A percentile compares a stretch with the other conserved stretches of the same genome.
Conservation (phyloP, 2,329 filamentous ascomycete species). For the Fusarium sp. region DNA sequence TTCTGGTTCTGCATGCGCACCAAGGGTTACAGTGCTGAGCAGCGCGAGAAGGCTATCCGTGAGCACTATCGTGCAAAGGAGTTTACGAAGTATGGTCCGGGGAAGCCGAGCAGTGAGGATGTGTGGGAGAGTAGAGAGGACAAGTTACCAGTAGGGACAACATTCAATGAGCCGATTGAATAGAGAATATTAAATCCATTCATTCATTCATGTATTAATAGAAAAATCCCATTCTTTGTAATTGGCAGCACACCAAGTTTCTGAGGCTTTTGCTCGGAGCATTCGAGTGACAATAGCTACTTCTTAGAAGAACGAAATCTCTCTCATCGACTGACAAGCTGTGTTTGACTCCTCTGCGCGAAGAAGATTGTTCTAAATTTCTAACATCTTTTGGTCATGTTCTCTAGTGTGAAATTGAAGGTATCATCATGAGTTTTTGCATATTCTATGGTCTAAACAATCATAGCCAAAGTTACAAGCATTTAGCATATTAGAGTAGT, state of each 20-base stretch:
- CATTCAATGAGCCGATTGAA: slow-evolving; percentile 62
- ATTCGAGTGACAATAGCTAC: too few relatives aligned
- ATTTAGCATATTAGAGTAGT: too few relatives aligned
- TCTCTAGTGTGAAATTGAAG: too few relatives aligned
- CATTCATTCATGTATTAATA: slow-evolving; percentile 11
- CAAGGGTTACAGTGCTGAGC: slow-evolving; percentile 71
- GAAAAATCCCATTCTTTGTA: background rate
- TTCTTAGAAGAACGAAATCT: too few relatives aligned
- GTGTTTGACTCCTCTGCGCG: too few relatives aligned
- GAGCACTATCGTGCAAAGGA: slow-evolving; percentile 79
- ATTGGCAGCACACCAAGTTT: background rate
- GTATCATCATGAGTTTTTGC: too few relatives aligned
- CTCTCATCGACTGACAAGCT: too few relatives aligned
- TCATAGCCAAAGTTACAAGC: background rate
- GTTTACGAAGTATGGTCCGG: slow-evolving; percentile 74
- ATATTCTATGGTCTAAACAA: background rate
- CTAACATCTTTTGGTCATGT: too few relatives aligned
- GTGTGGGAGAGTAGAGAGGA: slow-evolving; percentile 84
- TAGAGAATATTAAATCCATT: slow-evolving; percentile 20
- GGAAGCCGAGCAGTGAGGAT: slow-evolving; percentile 84
- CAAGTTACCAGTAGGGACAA: slow-evolving; percentile 66
- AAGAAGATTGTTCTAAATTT: too few relatives aligned
- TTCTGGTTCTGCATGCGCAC: slow-evolving; percentile 99
- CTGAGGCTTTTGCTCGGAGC: background rate
- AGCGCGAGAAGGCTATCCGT: slow-evolving; percentile 74